A percentile compares a stretch with the other conserved stretches of the same genome.
phyloP scores from a whole-genome alignment of 2,329 filamentous ascomycete species.

The Pseudocercospora crystallina region DNA sequence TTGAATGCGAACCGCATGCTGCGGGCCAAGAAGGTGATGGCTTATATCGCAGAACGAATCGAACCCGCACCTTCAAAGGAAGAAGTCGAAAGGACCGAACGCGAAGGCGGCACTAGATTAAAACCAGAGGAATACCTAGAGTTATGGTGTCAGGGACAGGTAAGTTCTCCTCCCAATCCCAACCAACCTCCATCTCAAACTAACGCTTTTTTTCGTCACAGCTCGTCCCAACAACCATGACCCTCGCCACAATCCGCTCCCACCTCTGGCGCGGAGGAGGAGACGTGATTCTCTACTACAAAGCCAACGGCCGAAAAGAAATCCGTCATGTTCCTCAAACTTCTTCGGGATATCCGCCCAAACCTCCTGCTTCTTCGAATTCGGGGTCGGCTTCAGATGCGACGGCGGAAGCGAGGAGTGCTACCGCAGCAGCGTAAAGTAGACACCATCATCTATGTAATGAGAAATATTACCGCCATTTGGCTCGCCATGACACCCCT shows the following conservation, averaged over 20 bases:
- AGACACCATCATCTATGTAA: too few species aligned
- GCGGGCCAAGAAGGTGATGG: slow-evolving; percentile 87
- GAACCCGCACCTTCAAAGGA: slow-evolving; percentile 59
- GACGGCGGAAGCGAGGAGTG: background rate
- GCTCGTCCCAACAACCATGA: slow-evolving; percentile 78
- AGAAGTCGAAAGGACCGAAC: slow-evolving; percentile 45
- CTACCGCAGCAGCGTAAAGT: background rate
- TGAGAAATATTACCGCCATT: too few species aligned
- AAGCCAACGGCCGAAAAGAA: slow-evolving; percentile 80
- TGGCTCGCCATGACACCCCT: too few species aligned
- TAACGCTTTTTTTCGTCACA: slow-evolving; percentile 40
- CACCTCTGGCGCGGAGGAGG: slow-evolving; percentile 95
- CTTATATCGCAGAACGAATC: slow-evolving; percentile 88
- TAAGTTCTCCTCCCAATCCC: slow-evolving; percentile 49
- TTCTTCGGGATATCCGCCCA: background rate
- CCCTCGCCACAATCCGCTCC: slow-evolving; percentile 84
- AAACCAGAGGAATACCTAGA: slow-evolving; percentile 92
- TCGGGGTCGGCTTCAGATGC: background rate
- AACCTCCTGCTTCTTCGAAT: background rate
- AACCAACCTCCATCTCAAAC: slow-evolving; percentile 20
- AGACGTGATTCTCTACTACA: slow-evolving; percentile 88
- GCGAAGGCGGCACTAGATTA: slow-evolving; percentile 39
- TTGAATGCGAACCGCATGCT: slow-evolving; percentile 97
- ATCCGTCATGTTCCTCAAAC: slow-evolving; percentile 33
- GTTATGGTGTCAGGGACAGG: slow-evolving; percentile 89